Evolutionary conservation across 2,329 filamentous ascomycete genomes (phyloP).

Genomic region (Apiospora hydei): DNA sequence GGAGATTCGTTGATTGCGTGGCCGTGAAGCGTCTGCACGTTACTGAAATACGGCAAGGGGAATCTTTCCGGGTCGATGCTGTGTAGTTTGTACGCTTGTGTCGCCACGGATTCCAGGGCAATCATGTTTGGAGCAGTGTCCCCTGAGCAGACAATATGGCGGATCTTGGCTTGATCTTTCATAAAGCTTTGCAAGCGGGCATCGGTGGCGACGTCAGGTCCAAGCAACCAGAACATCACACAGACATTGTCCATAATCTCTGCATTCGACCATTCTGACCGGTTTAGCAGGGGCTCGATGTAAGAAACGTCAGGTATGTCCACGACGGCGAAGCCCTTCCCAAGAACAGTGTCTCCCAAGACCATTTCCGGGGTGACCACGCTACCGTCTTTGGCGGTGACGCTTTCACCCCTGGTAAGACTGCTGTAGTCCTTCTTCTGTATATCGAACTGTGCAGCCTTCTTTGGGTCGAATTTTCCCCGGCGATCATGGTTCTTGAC

Average conservation of each 20-base stretch:
- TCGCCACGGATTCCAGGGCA: constrained; percentile 70
- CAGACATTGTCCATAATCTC: constrained; percentile 72
- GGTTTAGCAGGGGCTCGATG: constrained; percentile 71
- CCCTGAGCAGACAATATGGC: constrained; percentile 79
- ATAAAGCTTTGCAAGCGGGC: constrained; percentile 74
- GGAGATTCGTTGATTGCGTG: constrained; percentile 26
- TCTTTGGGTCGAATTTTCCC: constrained; percentile 78
- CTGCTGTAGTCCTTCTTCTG: constrained; percentile 61
- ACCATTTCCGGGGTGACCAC: constrained; percentile 88
- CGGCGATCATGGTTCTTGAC: constrained; percentile 77
- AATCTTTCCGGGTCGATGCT: constrained; percentile 79
- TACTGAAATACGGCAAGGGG: constrained; percentile 71
- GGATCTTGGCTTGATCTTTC: constrained; percentile 61
- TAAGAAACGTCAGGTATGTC: constrained; percentile 79
- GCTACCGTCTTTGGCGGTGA: constrained; percentile 69
- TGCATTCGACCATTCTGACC: constrained; percentile 74
- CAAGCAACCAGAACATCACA: constrained; percentile 83
- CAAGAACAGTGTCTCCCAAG: constrained; percentile 69
- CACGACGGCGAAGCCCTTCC: constrained; percentile 78
- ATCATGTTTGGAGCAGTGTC: constrained; percentile 81
- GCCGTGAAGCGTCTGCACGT: constrained; percentile 46
- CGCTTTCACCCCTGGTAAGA: constrained; percentile 69
- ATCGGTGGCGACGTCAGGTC: constrained; percentile 70
- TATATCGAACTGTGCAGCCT: constrained; percentile 72
- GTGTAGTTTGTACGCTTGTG: constrained; percentile 72